Evolutionary conservation across 1,139 yeast species (phyloP), one percentile per base, ranked within the genome.

Genomic region (Sugiyamaella sp.): DNA sequence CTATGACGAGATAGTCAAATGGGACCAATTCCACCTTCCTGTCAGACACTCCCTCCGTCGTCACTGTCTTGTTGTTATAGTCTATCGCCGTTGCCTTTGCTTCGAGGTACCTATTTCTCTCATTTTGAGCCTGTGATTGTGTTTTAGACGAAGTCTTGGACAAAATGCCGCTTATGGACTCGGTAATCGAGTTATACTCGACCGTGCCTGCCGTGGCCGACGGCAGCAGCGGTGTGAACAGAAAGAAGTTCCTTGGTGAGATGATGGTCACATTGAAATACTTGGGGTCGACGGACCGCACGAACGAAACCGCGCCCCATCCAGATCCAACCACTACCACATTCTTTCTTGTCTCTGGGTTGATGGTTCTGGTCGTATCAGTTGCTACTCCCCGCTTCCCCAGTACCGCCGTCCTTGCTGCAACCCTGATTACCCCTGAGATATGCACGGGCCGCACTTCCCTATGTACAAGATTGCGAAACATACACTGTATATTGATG

Each of bases 131-230:
- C 5, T 6, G 2, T 3, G 44, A 89, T 64, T 6, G 2, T 3
- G 44, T 89, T 64, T 86, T 89, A 64, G 89, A 89, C 52, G 86
- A 80, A 61, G 82, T 78, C 75, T 82, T 79, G 70, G 88, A 81
- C 56, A 86, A 80, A 65, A 87, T 84, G 57, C 85, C 75, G 70
- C 93, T 80, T 56, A 88, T 86, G 52, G 95, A 95, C 71, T 88
- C 95, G 68, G 86, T 84, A 65, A 91, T 90, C 46, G 97, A 89
- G 73, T 95, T 88, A 69, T 83, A 79, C 69, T 89, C 97, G 61
- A 91, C 84, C 49, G 96, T 87, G 58, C 97, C 97, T 44, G 96
- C 89, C 51, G 97, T 96, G 62, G 91, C 86, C 22, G 96, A 87
- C 46, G 97, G 97, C 66, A 91, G 80, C 69, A 91, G 77, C 6